Percentiles rank a stretch among this genome's conserved stretches.
phyloP scores from a whole-genome alignment of 2,329 filamentous ascomycete species.

The Colletotrichum gloeosporioides region DNA sequence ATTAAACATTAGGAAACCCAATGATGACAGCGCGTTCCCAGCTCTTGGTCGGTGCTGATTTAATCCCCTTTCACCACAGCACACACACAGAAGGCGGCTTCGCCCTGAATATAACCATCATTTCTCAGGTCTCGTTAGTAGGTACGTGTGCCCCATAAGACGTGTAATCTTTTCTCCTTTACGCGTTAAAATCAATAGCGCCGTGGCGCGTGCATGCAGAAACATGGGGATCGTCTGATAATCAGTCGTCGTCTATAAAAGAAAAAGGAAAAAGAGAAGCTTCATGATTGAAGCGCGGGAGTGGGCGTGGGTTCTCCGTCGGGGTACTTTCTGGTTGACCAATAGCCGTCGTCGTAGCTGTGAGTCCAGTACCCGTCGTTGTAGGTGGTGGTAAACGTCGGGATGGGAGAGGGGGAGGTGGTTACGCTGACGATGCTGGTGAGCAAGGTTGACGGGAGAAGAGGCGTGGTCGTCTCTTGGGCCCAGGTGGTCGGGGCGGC shows the following conservation, averaged over 20 bases:
- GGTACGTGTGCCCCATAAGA: background rate
- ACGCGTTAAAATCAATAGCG: background rate
- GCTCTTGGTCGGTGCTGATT: conserved; percentile 42
- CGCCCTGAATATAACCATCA: conserved; percentile 3
- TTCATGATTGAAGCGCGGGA: conserved; percentile 10
- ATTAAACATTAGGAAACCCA: conserved; percentile 18
- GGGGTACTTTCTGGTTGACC: conserved; percentile 50
- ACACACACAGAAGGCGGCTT: background rate
- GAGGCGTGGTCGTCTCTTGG: conserved; percentile 6
- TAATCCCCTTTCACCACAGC: conserved; percentile 1
- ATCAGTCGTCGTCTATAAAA: background rate
- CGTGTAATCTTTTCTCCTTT: background rate
- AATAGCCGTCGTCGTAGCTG: conserved; percentile 47
- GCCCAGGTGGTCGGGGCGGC: conserved; percentile 19
- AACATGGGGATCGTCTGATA: background rate
- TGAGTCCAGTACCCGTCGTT: conserved; percentile 48
- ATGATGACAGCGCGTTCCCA: conserved; percentile 36
- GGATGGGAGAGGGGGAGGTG: conserved; percentile 22
- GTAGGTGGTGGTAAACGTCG: conserved; percentile 30
- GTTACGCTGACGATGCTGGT: conserved; percentile 22
- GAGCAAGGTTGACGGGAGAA: conserved; percentile 19
- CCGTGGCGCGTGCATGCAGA: background rate
- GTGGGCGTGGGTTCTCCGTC: conserved; percentile 45
- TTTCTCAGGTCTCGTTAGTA: conserved; percentile 11
- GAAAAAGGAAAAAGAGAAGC: background rate